Base-by-base conservation (phyloP, 169 alveolate species). In the Eimeria praecox region DNA sequence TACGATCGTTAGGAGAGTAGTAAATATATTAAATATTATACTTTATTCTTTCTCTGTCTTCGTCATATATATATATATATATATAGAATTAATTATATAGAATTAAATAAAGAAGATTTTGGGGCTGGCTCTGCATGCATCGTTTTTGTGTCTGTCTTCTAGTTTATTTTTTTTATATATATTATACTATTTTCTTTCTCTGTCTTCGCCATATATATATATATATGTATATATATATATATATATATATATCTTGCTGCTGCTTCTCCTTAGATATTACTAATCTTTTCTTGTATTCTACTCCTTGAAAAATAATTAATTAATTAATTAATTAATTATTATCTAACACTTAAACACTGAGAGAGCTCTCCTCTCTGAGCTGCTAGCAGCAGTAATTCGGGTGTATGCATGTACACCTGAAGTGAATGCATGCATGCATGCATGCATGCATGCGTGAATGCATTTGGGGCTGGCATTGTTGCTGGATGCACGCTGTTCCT, bases 351-450 rank as follows among this genome's bases (percentile, higher is more conserved):
- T 9, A 66, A 24, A 30, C 30, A 8, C 30, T 66, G 30, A 5
- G 30, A 9, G 16, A 5, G 6, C 5, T 27, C 42, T 24, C 77
- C 38, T 30, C 38, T n/a, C 30, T 5, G 38, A 5, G 38, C 77
- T 66, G 77, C 77, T 66, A 9, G 77, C 38, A 5, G 6, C 30
- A 24, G 77, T 49, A 8, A 12, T 49, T 49, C 35, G 22, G 75
- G 75, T 64, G 75, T 64, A 64, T 30, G 75, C 35, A 64, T 30
- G 75, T 22, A 64, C 75, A 64, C 75, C 75, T 0, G 35, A 64
- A 30, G 46, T 46, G 87, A 56, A 77, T 77, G 87, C 59, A 44
- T 77, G 87, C 87, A 77, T 35, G 44, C 80, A 69, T 69, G 87
- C 87, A 77, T 77, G 87, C 87, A 77, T 40, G 87, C 59, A 27